Percentiles rank a stretch among this genome's conserved stretches.
Evolutionary conservation across 768 basidiomycete species (phyloP).

Genomic region (Suillus hirtellus): DNA sequence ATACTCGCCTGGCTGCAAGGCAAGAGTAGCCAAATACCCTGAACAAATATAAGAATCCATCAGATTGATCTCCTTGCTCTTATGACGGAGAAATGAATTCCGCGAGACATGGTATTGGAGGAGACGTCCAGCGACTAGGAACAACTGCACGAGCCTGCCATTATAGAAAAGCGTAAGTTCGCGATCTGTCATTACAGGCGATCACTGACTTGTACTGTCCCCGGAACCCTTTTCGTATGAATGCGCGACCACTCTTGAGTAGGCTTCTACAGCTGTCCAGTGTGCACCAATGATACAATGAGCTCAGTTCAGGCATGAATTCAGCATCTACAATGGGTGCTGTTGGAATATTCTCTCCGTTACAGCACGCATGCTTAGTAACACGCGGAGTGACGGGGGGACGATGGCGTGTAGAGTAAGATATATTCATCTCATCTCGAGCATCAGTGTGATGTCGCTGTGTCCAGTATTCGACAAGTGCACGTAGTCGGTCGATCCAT

Average conservation of each 20-base stretch:
- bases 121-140: slow-evolving; percentile 75
- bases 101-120: slow-evolving; percentile 69
- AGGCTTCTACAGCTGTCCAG: slow-evolving; percentile 79
- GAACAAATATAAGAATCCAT: slow-evolving; percentile 82
- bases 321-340: slow-evolving; percentile 53
- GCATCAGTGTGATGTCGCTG: slow-evolving; percentile 75
- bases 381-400: slow-evolving; percentile 61
- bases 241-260: slow-evolving; percentile 70
- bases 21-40: slow-evolving; percentile 76
- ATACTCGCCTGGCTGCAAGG: slow-evolving; percentile 65
- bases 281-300: slow-evolving; percentile 87
- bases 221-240: slow-evolving; percentile 64
- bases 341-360: slow-evolving; percentile 44
- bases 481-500: slow-evolving; percentile 80
- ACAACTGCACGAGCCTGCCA: slow-evolving; percentile 64
- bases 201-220: slow-evolving; percentile 76
- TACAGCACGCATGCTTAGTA: slow-evolving; percentile 27
- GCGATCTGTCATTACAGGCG: not conserved
- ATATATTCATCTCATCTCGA: slow-evolving; percentile 77
- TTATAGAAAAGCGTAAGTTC: not conserved
- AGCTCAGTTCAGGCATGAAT: slow-evolving; percentile 56
- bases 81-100: slow-evolving; percentile 55
- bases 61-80: slow-evolving; percentile 57
- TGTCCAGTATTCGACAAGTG: slow-evolving; percentile 78
- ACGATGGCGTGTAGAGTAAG: slow-evolving; percentile 50